phyloP scores from a whole-genome alignment of 768 basidiomycete genomes.

The Leccinum disarticulatum region DNA sequence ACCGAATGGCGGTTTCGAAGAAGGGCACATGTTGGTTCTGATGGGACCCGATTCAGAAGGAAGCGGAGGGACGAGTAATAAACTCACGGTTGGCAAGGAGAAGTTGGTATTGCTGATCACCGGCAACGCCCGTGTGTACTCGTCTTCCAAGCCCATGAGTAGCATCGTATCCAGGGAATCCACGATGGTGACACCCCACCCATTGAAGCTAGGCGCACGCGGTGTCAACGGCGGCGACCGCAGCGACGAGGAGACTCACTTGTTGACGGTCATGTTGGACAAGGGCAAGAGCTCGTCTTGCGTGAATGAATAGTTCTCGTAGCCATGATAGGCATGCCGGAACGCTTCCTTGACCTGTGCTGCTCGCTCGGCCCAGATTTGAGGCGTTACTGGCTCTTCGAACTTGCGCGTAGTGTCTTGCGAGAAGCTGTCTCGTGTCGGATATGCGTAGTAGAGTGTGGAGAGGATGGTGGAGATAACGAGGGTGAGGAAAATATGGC shows the following conservation, averaged over 20 bases:
- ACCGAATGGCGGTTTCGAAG: constrained; percentile 86
- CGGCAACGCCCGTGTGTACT: constrained; percentile 64
- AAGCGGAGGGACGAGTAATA: background rate
- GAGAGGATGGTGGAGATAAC: constrained; percentile 12
- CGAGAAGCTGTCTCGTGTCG: constrained; percentile 1
- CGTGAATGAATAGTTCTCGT: constrained; percentile 58
- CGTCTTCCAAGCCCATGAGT: constrained; percentile 71
- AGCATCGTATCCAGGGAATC: constrained; percentile 87
- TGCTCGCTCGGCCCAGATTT: constrained; percentile 53
- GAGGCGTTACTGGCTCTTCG: constrained; percentile 15
- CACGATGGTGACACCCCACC: constrained; percentile 74
- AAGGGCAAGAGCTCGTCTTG: constrained; percentile 63
- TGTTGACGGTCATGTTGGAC: constrained; percentile 45
- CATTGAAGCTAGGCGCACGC: constrained; percentile 40
- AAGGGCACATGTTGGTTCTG: constrained; percentile 46
- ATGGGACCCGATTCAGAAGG: constrained; percentile 1
- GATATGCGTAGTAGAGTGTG: constrained; percentile 21
- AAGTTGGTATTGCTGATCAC: constrained; percentile 52
- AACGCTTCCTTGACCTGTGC: constrained; percentile 62
- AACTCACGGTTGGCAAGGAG: constrained; percentile 41
- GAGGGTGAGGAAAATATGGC: constrained; percentile 20
- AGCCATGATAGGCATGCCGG: constrained; percentile 64
- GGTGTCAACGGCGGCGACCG: background rate
- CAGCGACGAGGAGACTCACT: constrained; percentile 40
- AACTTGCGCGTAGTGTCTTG: background rate